phyloP scores from a whole-genome alignment of 768 basidiomycete genomes.

The Kockovaella imperatae region DNA sequence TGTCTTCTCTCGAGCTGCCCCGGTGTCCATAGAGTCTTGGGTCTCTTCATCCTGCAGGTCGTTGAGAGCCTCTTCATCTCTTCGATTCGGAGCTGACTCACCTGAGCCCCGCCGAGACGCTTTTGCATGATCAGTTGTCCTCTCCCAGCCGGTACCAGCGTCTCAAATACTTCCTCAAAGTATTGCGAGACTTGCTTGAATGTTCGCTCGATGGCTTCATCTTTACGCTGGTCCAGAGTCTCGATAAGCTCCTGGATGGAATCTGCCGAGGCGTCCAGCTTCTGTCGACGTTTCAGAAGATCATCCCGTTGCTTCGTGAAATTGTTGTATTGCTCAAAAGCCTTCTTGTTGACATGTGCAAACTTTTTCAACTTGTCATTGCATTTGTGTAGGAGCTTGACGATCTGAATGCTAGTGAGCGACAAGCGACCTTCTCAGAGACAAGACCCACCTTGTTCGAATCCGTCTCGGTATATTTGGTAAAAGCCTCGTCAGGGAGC shows the following conservation, averaged over 20 bases:
- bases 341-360: conserved; percentile 98
- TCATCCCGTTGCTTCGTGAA: conserved; percentile 97
- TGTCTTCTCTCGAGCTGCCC: conserved; percentile 21
- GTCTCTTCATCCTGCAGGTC: conserved; percentile 36
- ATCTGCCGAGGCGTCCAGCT: conserved; percentile 77
- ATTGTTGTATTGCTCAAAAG: conserved; percentile 95
- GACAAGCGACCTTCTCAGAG: conserved; percentile 1
- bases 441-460: conserved; percentile 64
- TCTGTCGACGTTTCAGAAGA: conserved; percentile 73
- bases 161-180: conserved; percentile 95
- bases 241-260: conserved; percentile 90
- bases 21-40: conserved; percentile 35
- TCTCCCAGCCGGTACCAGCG: conserved; percentile 84
- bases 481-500: conserved; percentile 91
- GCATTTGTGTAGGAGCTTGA: conserved; percentile 83
- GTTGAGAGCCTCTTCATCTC: background rate
- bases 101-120: conserved; percentile 67
- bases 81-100: conserved; percentile 3
- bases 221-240: conserved; percentile 90
- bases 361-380: conserved; percentile 94
- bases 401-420: conserved; percentile 53
- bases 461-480: conserved; percentile 82
- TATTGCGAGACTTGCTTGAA: conserved; percentile 97
- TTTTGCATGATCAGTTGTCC: conserved; percentile 89
- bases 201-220: conserved; percentile 95